These are phyloP conservation scores for Sclerotinia sclerotiorum DNA, from an alignment of 2,329 filamentous ascomycete species.

Conservation along the genomic window DNA sequence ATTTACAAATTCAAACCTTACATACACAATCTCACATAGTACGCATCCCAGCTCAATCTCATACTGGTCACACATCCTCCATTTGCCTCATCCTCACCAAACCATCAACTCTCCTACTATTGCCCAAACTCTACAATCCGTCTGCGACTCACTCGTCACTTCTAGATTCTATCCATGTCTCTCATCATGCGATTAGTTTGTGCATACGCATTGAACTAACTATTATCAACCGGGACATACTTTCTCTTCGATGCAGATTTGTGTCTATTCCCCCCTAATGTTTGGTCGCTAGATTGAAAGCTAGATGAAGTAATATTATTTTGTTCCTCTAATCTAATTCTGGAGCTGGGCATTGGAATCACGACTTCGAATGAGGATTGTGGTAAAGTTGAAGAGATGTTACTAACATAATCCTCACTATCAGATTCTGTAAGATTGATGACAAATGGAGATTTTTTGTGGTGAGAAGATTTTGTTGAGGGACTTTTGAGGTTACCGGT, in stretches of 20 bases:
- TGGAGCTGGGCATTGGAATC: neutral
- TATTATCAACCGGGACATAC: constrained; percentile 34
- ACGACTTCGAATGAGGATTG: neutral
- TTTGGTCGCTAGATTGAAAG: too few species aligned
- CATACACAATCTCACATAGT: too few species aligned
- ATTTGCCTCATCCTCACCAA: neutral
- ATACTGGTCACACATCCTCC: neutral
- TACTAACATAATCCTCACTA: neutral
- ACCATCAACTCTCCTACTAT: neutral
- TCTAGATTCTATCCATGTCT: neutral
- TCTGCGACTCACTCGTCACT: neutral
- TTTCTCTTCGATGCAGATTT: neutral
- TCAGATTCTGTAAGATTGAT: neutral
- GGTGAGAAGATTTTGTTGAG: neutral
- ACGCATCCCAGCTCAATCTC: too few species aligned
- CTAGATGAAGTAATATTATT: neutral
- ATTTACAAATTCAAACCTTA: too few species aligned
- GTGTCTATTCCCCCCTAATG: neutral
- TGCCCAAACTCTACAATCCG: too few species aligned
- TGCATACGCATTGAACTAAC: constrained; percentile 27
- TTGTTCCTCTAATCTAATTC: too few species aligned
- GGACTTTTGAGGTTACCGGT: neutral
- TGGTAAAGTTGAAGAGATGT: too few species aligned
- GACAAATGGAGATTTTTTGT: neutral
- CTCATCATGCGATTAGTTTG: constrained; percentile 26